phyloP scores from a whole-genome alignment of 108 stramenopile genomes.

The Craspedostauros australis region DNA sequence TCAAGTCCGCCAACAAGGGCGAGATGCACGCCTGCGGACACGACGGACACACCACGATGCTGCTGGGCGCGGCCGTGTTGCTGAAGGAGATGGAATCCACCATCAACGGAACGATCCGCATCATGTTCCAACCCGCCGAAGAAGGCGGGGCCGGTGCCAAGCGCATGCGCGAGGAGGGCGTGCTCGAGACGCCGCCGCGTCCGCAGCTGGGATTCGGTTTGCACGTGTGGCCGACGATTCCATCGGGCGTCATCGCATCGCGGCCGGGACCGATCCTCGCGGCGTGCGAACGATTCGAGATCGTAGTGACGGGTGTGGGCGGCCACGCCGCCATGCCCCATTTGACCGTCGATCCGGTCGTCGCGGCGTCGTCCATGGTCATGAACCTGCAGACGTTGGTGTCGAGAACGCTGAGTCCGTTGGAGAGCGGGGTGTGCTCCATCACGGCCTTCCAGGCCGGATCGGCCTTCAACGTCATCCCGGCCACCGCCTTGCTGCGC shows the following conservation, averaged over 20 bases:
- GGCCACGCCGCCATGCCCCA: conserved; percentile 95
- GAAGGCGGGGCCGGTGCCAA: conserved; percentile 88
- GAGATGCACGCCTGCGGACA: conserved; percentile 95
- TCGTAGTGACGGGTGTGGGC: conserved; percentile 77
- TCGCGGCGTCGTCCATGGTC: conserved; percentile 70
- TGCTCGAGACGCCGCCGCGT: conserved; percentile 42
- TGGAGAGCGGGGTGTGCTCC: conserved; percentile 70
- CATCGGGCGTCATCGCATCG: conserved; percentile 62
- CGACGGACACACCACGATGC: conserved; percentile 88
- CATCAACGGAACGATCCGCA: conserved; percentile 53
- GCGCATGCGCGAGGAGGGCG: conserved; percentile 87
- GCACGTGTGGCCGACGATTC: conserved; percentile 75
- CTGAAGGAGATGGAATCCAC: conserved; percentile 48
- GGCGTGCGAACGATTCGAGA: conserved; percentile 75
- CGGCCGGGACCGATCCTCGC: conserved; percentile 80
- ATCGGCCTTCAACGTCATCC: conserved; percentile 80
- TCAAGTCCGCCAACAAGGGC: conserved; percentile 46
- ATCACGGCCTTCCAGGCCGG: conserved; percentile 67
- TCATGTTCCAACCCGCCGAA: conserved; percentile 83
- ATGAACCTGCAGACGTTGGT: conserved; percentile 85
- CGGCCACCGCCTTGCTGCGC: conserved; percentile 43
- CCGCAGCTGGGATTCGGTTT: conserved; percentile 78
- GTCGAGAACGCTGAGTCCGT: conserved; percentile 55
- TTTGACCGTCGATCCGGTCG: conserved; percentile 78
- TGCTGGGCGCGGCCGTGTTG: conserved; percentile 76